phyloP scores from a whole-genome alignment of 257 asterid genomes.

The Thymus mandschuricus region DNA sequence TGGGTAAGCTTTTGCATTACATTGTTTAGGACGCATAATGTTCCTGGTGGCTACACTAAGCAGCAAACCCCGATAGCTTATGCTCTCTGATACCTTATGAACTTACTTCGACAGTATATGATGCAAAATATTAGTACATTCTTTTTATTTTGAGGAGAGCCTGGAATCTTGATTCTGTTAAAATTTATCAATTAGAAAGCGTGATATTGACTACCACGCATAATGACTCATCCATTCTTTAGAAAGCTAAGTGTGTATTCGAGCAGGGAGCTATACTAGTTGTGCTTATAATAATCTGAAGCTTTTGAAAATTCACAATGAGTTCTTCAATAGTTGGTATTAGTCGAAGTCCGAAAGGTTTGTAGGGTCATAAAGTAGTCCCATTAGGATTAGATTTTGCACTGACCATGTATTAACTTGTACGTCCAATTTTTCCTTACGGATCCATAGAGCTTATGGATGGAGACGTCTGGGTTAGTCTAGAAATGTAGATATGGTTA shows the following conservation, averaged over 20 bases:
- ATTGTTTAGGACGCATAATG: too few relatives aligned
- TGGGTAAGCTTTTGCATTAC: slow-evolving; percentile 14
- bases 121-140: too few relatives aligned
- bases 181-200: neutral
- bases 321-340: neutral
- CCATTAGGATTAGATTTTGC: neutral
- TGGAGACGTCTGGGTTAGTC: neutral
- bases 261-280: neutral
- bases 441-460: neutral
- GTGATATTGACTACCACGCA: neutral
- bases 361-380: neutral
- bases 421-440: neutral
- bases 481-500: neutral
- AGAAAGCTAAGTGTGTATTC: neutral
- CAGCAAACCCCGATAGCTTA: too few relatives aligned
- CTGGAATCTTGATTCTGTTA: neutral
- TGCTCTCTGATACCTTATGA: too few relatives aligned
- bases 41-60: too few relatives aligned
- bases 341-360: neutral
- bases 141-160: neutral
- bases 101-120: too few relatives aligned
- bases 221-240: neutral
- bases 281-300: neutral
- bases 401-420: neutral
- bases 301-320: neutral